phyloP scores from a whole-genome alignment of 805 yeast species.

The Yarrowia deformans region DNA sequence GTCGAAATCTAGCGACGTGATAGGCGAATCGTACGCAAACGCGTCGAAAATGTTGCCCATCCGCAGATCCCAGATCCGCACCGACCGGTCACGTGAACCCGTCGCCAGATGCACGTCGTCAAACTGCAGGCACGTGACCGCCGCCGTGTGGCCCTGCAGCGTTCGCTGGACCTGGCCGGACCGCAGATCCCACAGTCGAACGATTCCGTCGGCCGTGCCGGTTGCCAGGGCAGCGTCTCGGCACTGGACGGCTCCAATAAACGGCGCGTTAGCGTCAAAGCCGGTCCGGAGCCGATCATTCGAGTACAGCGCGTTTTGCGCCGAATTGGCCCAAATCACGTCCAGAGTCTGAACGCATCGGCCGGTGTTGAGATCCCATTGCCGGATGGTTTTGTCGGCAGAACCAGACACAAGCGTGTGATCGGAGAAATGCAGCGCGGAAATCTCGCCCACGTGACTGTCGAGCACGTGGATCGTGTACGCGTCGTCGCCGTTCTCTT shows the following conservation, averaged over 20 bases:
- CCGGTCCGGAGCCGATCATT: slow-evolving; percentile 30
- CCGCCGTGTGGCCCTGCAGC: slow-evolving; percentile 71
- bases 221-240: slow-evolving; percentile 80
- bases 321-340: slow-evolving; percentile 63
- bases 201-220: slow-evolving; percentile 78
- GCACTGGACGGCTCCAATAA: slow-evolving; percentile 72
- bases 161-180: slow-evolving; percentile 69
- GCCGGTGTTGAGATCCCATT: slow-evolving; percentile 75
- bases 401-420: slow-evolving; percentile 71
- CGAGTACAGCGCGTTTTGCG: slow-evolving; percentile 43
- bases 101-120: slow-evolving; percentile 70
- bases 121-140: slow-evolving; percentile 72
- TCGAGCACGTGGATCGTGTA: slow-evolving; percentile 61
- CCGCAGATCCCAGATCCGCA: slow-evolving; percentile 76
- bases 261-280: slow-evolving; percentile 43
- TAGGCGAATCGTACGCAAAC: slow-evolving; percentile 65
- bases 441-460: slow-evolving; percentile 71
- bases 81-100: slow-evolving; percentile 67
- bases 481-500: neutral
- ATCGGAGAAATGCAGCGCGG: slow-evolving; percentile 64
- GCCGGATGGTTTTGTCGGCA: slow-evolving; percentile 72
- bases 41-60: slow-evolving; percentile 69
- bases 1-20: slow-evolving; percentile 67
- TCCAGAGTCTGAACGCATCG: slow-evolving; percentile 75
- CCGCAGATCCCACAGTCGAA: slow-evolving; percentile 78